These are phyloP conservation scores for Rhizopogon vinicolor DNA, from an alignment of 768 basidiomycete genomes.

Conservation along the genomic window DNA sequence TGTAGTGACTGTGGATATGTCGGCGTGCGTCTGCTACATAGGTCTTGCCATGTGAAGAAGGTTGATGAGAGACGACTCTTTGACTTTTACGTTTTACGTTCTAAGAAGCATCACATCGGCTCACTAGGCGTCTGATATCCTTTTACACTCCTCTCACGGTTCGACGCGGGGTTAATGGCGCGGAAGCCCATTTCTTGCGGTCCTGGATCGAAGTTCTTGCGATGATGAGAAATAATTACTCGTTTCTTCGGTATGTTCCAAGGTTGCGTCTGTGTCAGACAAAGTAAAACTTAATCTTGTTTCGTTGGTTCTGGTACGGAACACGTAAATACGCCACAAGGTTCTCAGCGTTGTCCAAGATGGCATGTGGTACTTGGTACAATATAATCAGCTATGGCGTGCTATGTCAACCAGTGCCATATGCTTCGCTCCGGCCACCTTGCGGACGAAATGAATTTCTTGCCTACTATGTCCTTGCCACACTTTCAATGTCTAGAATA, in stretches of 20 bases:
- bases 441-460: not conserved
- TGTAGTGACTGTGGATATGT: too few relatives aligned
- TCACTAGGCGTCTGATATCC: not conserved
- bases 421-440: not conserved
- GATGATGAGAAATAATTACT: not conserved
- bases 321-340: not conserved
- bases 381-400: not conserved
- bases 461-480: not conserved
- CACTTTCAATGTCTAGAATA: not conserved
- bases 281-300: not conserved
- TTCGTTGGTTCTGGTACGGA: not conserved
- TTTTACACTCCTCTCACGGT: not conserved
- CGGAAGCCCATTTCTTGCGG: not conserved
- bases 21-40: not conserved
- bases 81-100: slow-evolving; percentile 1
- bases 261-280: not conserved
- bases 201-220: not conserved
- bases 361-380: not conserved
- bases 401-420: not conserved
- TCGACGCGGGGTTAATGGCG: not conserved
- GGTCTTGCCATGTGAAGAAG: not conserved
- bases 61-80: not conserved
- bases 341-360: not conserved
- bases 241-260: not conserved
- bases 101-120: not conserved